Conservation (phyloP, 306 rosid species). For the Arachis hypogaea region DNA sequence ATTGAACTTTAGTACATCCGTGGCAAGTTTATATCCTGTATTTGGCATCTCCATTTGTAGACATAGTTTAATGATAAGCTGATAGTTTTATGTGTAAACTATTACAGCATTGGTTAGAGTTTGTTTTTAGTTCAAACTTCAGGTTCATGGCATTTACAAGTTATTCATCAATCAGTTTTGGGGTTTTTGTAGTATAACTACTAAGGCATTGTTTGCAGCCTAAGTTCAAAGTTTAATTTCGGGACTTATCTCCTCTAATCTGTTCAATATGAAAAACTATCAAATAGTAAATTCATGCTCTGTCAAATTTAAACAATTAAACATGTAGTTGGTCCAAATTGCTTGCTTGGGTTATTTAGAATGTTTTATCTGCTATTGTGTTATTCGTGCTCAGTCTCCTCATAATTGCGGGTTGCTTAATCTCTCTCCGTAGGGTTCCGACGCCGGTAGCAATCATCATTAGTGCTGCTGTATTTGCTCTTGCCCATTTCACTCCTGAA, state of each 20-base stretch:
- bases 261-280: not conserved
- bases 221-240: not conserved
- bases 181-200: not conserved
- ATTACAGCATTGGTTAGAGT: too few species aligned
- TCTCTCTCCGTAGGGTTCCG: conserved; percentile 58
- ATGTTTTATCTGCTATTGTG: not conserved
- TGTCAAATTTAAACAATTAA: not conserved
- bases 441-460: conserved; percentile 66
- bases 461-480: conserved; percentile 73
- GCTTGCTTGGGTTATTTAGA: conserved; percentile 6
- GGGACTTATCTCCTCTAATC: not conserved
- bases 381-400: not conserved
- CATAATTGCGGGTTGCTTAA: not conserved
- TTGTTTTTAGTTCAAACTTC: too few species aligned
- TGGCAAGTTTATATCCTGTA: not conserved
- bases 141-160: too few species aligned
- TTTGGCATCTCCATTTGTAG: not conserved
- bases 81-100: not conserved
- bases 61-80: conserved; percentile 1
- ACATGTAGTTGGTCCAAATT: conserved; percentile 1
- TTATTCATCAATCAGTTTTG: too few species aligned
- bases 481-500: conserved; percentile 85
- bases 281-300: not conserved
- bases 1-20: not conserved
- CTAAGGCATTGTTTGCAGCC: not conserved